Percentiles rank a stretch among this genome's conserved stretches.
Conservation (phyloP, 176 grass and related monocot species). For the Tuctoria greenei region DNA sequence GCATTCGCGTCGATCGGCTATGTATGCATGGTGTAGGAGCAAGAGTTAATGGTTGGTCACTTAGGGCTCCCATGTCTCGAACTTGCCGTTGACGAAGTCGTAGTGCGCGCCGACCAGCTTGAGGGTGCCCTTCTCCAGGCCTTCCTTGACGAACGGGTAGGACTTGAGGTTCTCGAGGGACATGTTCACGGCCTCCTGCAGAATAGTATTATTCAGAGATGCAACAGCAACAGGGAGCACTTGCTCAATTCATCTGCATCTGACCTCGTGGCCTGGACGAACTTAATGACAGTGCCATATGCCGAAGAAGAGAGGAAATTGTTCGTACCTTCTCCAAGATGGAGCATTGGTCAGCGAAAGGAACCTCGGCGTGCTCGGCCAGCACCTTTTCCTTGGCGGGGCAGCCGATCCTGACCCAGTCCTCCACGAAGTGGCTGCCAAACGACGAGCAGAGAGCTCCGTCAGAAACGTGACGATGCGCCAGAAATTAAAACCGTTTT, state of each 20-base stretch:
- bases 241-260: background rate
- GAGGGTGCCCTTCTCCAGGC: slow-evolving; percentile 40
- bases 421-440: slow-evolving; percentile 92
- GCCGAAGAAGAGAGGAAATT: background rate
- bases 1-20: background rate
- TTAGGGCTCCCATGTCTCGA: slow-evolving; percentile 35
- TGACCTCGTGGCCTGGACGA: background rate
- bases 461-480: slow-evolving; percentile 16
- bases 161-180: slow-evolving; percentile 58
- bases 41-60: background rate
- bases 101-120: slow-evolving; percentile 60
- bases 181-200: slow-evolving; percentile 68
- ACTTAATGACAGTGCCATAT: background rate
- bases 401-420: slow-evolving; percentile 79
- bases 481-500: no score
- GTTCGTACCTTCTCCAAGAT: slow-evolving; percentile 63
- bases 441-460: background rate
- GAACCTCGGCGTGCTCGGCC: slow-evolving; percentile 17
- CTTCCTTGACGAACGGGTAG: slow-evolving; percentile 69
- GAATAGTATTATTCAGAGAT: background rate
- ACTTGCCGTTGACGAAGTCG: slow-evolving; percentile 51
- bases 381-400: slow-evolving; percentile 69
- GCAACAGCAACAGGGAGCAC: background rate
- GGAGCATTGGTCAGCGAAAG: slow-evolving; percentile 65
- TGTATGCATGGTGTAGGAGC: background rate